A percentile compares a stretch with the other conserved stretches of the same genome.
Evolutionary conservation across 2,329 filamentous ascomycete species (phyloP).

Genomic region (Colletotrichum sp.): DNA sequence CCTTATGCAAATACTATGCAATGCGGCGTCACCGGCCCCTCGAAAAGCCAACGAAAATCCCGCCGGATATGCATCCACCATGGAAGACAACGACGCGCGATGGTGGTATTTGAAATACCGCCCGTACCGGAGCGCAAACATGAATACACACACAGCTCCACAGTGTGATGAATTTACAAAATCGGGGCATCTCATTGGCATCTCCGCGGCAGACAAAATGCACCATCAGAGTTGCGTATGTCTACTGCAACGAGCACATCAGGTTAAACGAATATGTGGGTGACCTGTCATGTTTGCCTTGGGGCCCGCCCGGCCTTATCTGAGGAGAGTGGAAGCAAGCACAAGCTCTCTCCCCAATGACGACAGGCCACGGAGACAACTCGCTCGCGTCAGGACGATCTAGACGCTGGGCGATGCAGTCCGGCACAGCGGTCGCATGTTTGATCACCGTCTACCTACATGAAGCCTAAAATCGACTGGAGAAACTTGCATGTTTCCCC

Average conservation of each 20-base stretch:
- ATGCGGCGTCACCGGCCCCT: constrained; percentile 7
- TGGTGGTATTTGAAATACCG: constrained; percentile 10
- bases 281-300: not conserved
- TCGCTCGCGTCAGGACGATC: not conserved
- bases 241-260: not conserved
- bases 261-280: not conserved
- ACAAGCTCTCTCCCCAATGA: not conserved
- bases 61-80: not conserved
- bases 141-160: not conserved
- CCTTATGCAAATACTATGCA: not conserved
- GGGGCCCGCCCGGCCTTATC: not conserved
- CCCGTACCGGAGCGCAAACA: not conserved
- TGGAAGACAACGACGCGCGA: not conserved
- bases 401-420: not conserved
- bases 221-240: not conserved
- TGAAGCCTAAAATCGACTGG: not conserved
- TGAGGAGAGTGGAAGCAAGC: not conserved
- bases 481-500: not conserved
- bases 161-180: not conserved
- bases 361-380: not conserved
- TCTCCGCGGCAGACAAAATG: not conserved
- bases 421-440: not conserved
- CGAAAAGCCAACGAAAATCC: not conserved
- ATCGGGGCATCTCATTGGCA: not conserved
- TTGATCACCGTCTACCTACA: not conserved